A percentile compares a stretch with the other conserved stretches of the same genome.
phyloP scores from a whole-genome alignment of 106 monocot genomes.

The Apostasia shenzhenica region DNA sequence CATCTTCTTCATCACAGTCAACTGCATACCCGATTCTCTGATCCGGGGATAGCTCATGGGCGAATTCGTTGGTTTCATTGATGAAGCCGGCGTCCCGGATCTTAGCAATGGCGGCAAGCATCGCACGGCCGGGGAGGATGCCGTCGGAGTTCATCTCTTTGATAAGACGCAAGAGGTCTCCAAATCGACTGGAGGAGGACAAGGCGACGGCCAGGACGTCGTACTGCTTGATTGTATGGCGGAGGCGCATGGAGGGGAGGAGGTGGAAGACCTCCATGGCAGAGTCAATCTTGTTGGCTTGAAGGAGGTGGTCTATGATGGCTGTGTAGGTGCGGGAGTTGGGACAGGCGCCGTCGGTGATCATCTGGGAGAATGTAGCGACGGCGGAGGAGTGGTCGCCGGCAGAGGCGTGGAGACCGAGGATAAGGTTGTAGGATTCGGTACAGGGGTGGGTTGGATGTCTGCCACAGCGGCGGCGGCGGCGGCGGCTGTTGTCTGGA shows the following conservation, averaged over 20 bases:
- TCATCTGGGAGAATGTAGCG: conserved; percentile 31
- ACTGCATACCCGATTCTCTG: conserved; percentile 47
- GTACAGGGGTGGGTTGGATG: conserved; percentile 27
- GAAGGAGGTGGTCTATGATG: conserved; percentile 59
- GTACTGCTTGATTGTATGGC: conserved; percentile 65
- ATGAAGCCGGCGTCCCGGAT: conserved; percentile 46
- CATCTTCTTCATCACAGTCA: conserved; percentile 9
- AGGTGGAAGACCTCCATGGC: conserved; percentile 63
- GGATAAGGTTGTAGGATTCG: conserved; percentile 85
- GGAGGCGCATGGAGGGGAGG: conserved; percentile 49
- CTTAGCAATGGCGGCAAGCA: conserved; percentile 38
- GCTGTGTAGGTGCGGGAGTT: conserved; percentile 82
- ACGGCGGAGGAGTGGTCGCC: conserved; percentile 41
- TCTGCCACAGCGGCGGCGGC: conserved; percentile 2
- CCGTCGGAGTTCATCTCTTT: conserved; percentile 61
- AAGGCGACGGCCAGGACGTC: conserved; percentile 47
- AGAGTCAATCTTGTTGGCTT: conserved; percentile 24
- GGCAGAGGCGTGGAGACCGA: conserved; percentile 32
- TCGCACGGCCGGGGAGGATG: conserved; percentile 38
- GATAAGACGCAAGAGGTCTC: conserved; percentile 28
- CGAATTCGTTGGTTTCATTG: conserved; percentile 47
- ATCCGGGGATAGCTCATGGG: conserved; percentile 34
- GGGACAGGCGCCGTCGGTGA: conserved; percentile 58
- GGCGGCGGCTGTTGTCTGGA: neutral
- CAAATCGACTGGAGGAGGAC: conserved; percentile 17